Evolutionary conservation across 2,329 filamentous ascomycete genomes (phyloP).

Genomic region (Penicillium hesseltinei): DNA sequence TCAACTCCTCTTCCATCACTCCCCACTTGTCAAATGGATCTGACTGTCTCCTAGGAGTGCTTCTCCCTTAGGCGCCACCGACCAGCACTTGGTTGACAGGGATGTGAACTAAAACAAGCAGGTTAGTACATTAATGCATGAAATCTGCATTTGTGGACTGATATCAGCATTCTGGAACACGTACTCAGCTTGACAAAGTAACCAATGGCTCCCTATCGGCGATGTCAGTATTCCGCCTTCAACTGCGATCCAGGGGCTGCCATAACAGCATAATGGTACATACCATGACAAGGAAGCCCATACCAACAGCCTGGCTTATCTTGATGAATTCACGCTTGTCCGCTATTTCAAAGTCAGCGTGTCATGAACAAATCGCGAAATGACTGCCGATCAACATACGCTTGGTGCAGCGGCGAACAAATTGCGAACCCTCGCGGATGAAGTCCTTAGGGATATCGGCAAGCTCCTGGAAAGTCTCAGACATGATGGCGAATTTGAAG

Average conservation of each 20-base stretch:
- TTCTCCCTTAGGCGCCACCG: slow-evolving; percentile 41
- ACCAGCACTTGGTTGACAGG: slow-evolving; percentile 53
- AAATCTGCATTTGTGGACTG: neutral
- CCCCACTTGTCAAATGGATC: neutral
- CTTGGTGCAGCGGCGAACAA: slow-evolving; percentile 51
- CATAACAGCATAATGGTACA: neutral
- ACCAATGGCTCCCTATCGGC: slow-evolving; percentile 51
- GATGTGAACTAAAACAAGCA: slow-evolving; percentile 44
- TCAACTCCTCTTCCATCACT: neutral
- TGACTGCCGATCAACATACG: slow-evolving; percentile 36
- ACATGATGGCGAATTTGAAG: slow-evolving; percentile 39
- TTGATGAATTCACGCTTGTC: slow-evolving; percentile 61
- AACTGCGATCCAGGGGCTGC: neutral
- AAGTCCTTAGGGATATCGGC: slow-evolving; percentile 59
- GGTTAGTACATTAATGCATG: slow-evolving; percentile 12
- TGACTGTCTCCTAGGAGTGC: neutral
- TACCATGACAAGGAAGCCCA: slow-evolving; percentile 59
- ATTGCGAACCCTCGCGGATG: slow-evolving; percentile 50
- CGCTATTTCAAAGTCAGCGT: slow-evolving; percentile 41
- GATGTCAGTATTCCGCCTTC: slow-evolving; percentile 9
- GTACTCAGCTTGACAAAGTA: slow-evolving; percentile 61
- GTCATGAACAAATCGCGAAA: neutral
- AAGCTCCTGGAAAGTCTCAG: slow-evolving; percentile 60
- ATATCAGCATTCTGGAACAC: slow-evolving; percentile 20
- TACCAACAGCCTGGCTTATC: slow-evolving; percentile 60